Conservation (phyloP, 2,329 filamentous ascomycete species). For the Mariannaea elegans region DNA sequence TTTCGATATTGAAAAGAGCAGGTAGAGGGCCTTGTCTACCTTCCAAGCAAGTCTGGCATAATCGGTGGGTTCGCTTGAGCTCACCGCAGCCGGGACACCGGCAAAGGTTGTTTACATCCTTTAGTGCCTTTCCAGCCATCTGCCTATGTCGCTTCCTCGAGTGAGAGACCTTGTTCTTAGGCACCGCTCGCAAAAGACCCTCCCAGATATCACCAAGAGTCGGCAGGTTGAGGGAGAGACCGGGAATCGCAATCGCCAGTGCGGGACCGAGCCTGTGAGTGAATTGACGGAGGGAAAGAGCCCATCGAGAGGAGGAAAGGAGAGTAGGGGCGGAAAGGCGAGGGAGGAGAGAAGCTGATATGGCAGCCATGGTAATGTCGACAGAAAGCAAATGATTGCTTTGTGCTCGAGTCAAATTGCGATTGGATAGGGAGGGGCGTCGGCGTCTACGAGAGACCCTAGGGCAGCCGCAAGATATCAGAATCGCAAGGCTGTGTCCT, state of each 20-base stretch:
- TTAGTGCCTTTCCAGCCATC: conserved; percentile 93
- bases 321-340: conserved; percentile 56
- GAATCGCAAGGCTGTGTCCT: neutral
- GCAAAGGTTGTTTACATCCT: conserved; percentile 88
- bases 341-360: conserved; percentile 62
- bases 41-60: conserved; percentile 87
- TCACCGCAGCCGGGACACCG: conserved; percentile 90
- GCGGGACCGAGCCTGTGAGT: conserved; percentile 60
- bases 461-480: neutral
- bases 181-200: conserved; percentile 87
- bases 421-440: conserved; percentile 17
- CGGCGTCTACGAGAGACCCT: neutral
- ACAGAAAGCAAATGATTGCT: conserved; percentile 17
- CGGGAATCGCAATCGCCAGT: conserved; percentile 66
- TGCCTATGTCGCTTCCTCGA: conserved; percentile 93
- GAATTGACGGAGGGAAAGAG: conserved; percentile 56
- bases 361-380: conserved; percentile 54
- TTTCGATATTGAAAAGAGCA: neutral
- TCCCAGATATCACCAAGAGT: conserved; percentile 88
- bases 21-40: conserved; percentile 62
- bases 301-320: conserved; percentile 53
- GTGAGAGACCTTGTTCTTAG: conserved; percentile 98
- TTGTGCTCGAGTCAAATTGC: conserved; percentile 17
- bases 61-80: conserved; percentile 84
- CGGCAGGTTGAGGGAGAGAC: conserved; percentile 63